phyloP scores from a whole-genome alignment of 257 asterid species.

The Agastache rugosa region DNA sequence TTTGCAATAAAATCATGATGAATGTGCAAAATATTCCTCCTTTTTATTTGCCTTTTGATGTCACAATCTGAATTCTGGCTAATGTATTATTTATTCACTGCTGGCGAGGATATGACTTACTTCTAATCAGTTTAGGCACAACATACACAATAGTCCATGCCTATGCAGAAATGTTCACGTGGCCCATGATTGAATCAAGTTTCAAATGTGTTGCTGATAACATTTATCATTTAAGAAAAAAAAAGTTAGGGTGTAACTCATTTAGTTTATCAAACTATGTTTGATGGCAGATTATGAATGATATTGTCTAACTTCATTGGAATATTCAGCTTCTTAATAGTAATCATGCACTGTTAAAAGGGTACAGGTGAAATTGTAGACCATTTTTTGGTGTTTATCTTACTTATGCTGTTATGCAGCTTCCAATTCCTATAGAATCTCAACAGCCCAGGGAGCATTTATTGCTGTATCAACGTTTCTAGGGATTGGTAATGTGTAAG shows the following conservation, averaged over 20 bases:
- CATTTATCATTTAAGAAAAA: not conserved
- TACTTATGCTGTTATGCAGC: slow-evolving; percentile 15
- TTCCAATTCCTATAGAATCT: not conserved
- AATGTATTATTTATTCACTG: not conserved
- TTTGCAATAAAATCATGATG: slow-evolving; percentile 12
- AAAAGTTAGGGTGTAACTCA: not conserved
- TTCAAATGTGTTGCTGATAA: slow-evolving; percentile 9
- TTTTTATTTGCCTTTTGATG: slow-evolving; percentile 3
- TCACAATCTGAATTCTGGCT: slow-evolving; percentile 12
- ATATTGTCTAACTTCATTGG: not conserved
- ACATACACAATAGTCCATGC: no score
- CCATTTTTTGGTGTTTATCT: slow-evolving; percentile 18
- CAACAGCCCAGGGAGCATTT: not conserved
- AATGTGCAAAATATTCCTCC: slow-evolving; percentile 11
- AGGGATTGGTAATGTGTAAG: slow-evolving; percentile 4
- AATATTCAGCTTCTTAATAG: slow-evolving; percentile 25
- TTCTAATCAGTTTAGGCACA: not conserved
- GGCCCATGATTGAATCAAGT: not conserved
- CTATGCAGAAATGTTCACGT: no score
- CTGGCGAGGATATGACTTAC: not conserved
- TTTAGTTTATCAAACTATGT: slow-evolving; percentile 9
- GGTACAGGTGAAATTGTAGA: not conserved
- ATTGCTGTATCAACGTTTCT: not conserved
- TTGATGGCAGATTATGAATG: slow-evolving; percentile 18
- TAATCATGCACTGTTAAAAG: not conserved